Evolutionary conservation across 176 grass and related monocot species (phyloP).

Genomic region (Hyparrhenia diplandra): DNA sequence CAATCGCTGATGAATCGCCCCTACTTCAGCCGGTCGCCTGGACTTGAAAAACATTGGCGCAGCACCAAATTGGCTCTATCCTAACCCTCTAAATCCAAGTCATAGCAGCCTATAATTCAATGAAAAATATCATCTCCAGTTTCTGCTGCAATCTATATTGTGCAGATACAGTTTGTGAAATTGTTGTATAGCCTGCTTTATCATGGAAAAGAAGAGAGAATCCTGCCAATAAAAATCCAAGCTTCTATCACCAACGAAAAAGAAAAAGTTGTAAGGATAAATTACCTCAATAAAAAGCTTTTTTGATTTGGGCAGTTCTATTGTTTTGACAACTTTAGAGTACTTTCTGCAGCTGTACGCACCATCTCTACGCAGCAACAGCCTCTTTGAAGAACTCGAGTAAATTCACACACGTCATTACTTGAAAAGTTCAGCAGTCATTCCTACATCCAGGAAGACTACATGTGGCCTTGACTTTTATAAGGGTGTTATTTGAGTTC

Average conservation of each 20-base stretch:
- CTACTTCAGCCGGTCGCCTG: no score
- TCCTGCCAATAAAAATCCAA: background rate
- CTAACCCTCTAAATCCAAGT: background rate
- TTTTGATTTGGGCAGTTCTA: slow-evolving; percentile 92
- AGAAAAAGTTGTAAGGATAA: background rate
- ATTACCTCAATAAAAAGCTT: slow-evolving; percentile 94
- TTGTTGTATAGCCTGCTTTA: background rate
- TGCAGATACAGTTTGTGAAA: background rate
- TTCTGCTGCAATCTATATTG: background rate
- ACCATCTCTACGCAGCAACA: slow-evolving; percentile 82
- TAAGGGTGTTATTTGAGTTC: slow-evolving; percentile 48
- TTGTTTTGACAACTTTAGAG: slow-evolving; percentile 76
- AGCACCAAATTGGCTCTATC: background rate
- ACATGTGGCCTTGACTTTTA: slow-evolving; percentile 91
- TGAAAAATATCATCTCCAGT: background rate
- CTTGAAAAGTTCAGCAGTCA: slow-evolving; percentile 97
- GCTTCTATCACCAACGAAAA: background rate
- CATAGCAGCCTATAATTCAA: background rate
- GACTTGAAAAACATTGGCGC: no score
- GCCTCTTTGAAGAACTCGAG: slow-evolving; percentile 96
- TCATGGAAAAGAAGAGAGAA: background rate
- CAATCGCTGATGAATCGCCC: no score
- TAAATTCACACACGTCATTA: slow-evolving; percentile 81
- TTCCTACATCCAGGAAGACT: slow-evolving; percentile 96
- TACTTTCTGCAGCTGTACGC: slow-evolving; percentile 75